Evolutionary conservation across 768 basidiomycete genomes (phyloP).

Genomic region (Leccinum fibrillosum): DNA sequence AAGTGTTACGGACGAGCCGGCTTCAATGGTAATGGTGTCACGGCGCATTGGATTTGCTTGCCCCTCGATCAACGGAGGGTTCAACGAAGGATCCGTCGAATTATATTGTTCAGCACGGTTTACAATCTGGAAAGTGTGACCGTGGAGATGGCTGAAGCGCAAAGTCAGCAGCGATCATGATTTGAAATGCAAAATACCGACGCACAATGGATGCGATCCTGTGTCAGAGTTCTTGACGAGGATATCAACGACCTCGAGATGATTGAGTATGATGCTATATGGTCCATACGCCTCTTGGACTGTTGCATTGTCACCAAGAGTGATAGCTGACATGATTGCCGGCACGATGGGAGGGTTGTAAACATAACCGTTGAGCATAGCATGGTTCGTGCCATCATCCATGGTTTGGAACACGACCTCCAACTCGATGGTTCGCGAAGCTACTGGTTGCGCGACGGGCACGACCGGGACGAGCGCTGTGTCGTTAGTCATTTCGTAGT

Average conservation of each 20-base stretch:
- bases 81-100: constrained; percentile 69
- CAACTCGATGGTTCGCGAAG: constrained; percentile 62
- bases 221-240: constrained; percentile 69
- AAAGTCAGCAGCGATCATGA: neutral
- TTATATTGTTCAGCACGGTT: constrained; percentile 67
- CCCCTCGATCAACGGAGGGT: constrained; percentile 76
- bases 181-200: neutral
- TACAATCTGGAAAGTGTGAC: constrained; percentile 83
- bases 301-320: constrained; percentile 72
- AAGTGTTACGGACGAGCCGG: constrained; percentile 64
- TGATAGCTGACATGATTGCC: constrained; percentile 69
- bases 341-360: constrained; percentile 73
- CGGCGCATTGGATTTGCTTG: constrained; percentile 89
- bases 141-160: constrained; percentile 78
- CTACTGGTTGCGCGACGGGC: constrained; percentile 44
- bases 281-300: constrained; percentile 74
- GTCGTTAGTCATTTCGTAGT: constrained; percentile 66
- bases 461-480: constrained; percentile 62
- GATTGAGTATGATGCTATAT: constrained; percentile 69
- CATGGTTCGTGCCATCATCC: constrained; percentile 81
- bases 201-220: constrained; percentile 84
- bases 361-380: constrained; percentile 68
- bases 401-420: constrained; percentile 81
- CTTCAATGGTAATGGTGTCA: constrained; percentile 81
- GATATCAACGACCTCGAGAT: constrained; percentile 74